These are phyloP conservation scores for Neonectria magnoliae DNA, from an alignment of 2,329 filamentous ascomycete species.

Conservation along the genomic window DNA sequence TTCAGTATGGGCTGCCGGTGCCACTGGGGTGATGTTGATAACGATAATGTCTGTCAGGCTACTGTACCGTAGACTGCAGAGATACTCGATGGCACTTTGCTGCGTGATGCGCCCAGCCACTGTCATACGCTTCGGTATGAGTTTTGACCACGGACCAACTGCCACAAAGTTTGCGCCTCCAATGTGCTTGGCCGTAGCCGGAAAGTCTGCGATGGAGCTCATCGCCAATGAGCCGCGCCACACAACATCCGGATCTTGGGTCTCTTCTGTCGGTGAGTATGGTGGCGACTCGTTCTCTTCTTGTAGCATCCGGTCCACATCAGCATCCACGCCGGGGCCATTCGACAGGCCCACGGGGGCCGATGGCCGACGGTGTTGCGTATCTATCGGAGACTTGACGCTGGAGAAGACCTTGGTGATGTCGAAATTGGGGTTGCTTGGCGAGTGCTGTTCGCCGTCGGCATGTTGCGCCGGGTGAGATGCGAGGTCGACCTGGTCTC, in stretches of 20 bases:
- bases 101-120: conserved; percentile 85
- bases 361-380: conserved; percentile 59
- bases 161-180: conserved; percentile 81
- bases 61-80: conserved; percentile 86
- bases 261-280: conserved; percentile 82
- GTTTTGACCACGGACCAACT: conserved; percentile 74
- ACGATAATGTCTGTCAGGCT: conserved; percentile 86
- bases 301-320: conserved; percentile 88
- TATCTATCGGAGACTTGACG: conserved; percentile 76
- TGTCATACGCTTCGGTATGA: conserved; percentile 76
- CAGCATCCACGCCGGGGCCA: conserved; percentile 79
- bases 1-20: conserved; percentile 66
- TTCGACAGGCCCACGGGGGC: conserved; percentile 56
- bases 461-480: conserved; percentile 52
- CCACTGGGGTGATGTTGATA: conserved; percentile 74
- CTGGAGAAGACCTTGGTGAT: conserved; percentile 87
- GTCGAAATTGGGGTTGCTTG: conserved; percentile 73
- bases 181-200: conserved; percentile 81
- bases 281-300: conserved; percentile 83
- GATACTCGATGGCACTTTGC: conserved; percentile 86
- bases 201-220: conserved; percentile 79
- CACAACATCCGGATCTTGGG: conserved; percentile 73
- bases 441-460: conserved; percentile 63
- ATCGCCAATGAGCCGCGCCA: conserved; percentile 84
- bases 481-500: conserved; percentile 38